Evolutionary conservation across 257 asterid species (phyloP), one percentile per base, ranked within the genome.

Genomic region (Nemophila menziesii): DNA sequence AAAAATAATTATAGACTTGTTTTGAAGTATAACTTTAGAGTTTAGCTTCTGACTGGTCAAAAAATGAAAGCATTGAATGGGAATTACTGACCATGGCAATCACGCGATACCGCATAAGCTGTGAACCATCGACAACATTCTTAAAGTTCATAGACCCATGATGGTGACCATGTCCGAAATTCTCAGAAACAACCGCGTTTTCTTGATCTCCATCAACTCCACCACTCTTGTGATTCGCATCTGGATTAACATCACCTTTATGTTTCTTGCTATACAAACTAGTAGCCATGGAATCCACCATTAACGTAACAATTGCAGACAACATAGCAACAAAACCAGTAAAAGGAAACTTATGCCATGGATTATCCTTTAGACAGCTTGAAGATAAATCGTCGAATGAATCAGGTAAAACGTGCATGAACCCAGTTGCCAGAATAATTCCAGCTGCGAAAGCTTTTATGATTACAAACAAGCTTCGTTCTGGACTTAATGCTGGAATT

Each of bases 321-420:
- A n/a, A n/a, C n/a, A n/a, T n/a, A n/a, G n/a, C n/a, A n/a, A n/a
- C n/a, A n/a, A n/a, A n/a, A n/a, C n/a, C n/a, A n/a, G n/a, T n/a
- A n/a, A n/a, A n/a, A n/a, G n/a, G n/a, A n/a, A n/a, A n/a, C n/a
- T n/a, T n/a, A n/a, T n/a, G n/a, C n/a, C n/a, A n/a, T n/a, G n/a
- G n/a, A n/a, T n/a, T n/a, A n/a, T n/a, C n/a, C n/a, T n/a, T n/a
- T n/a, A n/a, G 43, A 22, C 86, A 79, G 1, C 33, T 44, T 0
- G 92, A 79, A 0, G 60, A 51, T 21, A 79, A 22, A 75, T 62
- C 67, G 44, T 75, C 82, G 49, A 72, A 75, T 0, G 92, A 75
- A 7, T 75, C 82, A 0, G 92, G 92, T 5, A 75, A 15, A 0
- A 79, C 82, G 59, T 75, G 85, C 82, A 67, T 79, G 47, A 74